phyloP scores from a whole-genome alignment of 441 rosid genomes.

The Mallotus repandus region DNA sequence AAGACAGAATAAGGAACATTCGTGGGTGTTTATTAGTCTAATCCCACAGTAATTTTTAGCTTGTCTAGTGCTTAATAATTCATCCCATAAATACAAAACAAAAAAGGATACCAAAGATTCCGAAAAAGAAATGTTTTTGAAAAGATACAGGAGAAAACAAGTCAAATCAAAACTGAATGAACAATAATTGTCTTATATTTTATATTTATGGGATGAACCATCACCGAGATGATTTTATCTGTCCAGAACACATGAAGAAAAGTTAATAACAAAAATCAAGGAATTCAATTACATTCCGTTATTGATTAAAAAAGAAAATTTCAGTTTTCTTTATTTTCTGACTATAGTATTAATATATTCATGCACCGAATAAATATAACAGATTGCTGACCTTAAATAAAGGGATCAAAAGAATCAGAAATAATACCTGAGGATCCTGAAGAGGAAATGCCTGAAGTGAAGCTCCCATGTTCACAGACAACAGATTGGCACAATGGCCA shows the following conservation, averaged over 20 bases:
- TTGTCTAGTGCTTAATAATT: background rate
- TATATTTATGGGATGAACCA: background rate
- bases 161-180: conserved; percentile 21
- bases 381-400: conserved; percentile 6
- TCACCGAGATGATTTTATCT: background rate
- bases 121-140: background rate
- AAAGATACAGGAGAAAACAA: background rate
- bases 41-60: conserved; percentile 2
- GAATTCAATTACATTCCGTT: background rate
- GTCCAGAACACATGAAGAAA: background rate
- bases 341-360: background rate
- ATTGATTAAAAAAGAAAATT: background rate
- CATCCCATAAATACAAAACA: background rate
- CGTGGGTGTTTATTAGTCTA: background rate
- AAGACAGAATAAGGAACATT: background rate
- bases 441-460: conserved; percentile 57
- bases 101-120: background rate
- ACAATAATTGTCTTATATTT: conserved; percentile 13
- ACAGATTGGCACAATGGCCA: conserved; percentile 89
- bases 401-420: conserved; percentile 10
- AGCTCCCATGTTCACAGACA: conserved; percentile 74
- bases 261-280: background rate
- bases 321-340: too few relatives aligned
- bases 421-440: conserved; percentile 61
- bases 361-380: conserved; percentile 1